Conservation (phyloP, 306 rosid genomes). For the Cicer yamashitae region DNA sequence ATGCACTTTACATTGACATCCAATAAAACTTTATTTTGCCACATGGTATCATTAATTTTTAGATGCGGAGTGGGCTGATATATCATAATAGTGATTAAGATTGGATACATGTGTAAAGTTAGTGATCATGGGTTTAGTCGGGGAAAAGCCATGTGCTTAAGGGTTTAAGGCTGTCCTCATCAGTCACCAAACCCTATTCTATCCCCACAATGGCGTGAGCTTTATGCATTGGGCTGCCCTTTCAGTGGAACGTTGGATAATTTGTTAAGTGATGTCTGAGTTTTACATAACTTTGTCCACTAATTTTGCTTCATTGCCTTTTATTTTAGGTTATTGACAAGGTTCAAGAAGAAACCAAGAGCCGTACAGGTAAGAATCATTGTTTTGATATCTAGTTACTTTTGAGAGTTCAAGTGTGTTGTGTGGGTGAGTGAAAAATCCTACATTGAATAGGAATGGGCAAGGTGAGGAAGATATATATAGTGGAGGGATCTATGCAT, state of each 20-base stretch:
- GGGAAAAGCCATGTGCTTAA: background rate
- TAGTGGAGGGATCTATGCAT: background rate
- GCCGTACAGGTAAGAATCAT: conserved; percentile 69
- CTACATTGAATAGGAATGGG: background rate
- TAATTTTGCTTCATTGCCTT: conserved; percentile 39
- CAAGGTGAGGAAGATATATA: background rate
- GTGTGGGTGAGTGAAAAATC: conserved; percentile 19
- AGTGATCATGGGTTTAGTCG: conserved; percentile 7
- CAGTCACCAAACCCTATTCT: background rate
- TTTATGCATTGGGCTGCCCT: conserved; percentile 17
- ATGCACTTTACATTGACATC: background rate
- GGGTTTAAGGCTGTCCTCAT: conserved; percentile 2
- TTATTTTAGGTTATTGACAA: conserved; percentile 85
- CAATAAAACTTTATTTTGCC: background rate
- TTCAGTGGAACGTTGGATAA: conserved; percentile 13
- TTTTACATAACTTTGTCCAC: conserved; percentile 9
- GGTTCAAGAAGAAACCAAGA: conserved; percentile 98
- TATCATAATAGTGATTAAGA: background rate
- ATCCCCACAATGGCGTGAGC: background rate
- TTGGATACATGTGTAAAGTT: background rate
- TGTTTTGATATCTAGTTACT: conserved; percentile 35
- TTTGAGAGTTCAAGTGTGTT: background rate
- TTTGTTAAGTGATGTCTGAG: background rate
- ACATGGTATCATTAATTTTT: background rate
- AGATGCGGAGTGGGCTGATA: background rate